Conservation (phyloP, 2,329 filamentous ascomycete species). For the Microascus cirrosus region DNA sequence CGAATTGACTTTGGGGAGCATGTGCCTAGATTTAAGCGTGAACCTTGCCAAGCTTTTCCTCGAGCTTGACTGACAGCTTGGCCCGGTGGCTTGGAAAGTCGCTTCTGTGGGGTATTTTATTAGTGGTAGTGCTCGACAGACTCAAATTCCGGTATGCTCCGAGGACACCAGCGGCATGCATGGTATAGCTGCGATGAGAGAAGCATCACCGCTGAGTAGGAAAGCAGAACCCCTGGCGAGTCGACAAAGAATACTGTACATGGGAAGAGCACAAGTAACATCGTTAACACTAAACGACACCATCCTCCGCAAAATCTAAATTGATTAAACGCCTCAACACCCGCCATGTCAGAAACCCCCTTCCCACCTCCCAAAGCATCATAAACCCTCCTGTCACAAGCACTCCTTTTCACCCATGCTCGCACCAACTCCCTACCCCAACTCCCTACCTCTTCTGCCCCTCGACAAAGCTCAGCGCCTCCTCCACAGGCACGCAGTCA, state of each 20-base stretch:
- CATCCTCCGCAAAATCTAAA: background rate
- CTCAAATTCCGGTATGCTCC: too few relatives aligned
- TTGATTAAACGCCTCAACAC: background rate
- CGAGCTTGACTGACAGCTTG: too few relatives aligned
- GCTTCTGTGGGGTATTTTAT: too few relatives aligned
- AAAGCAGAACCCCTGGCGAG: background rate
- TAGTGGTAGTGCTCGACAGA: too few relatives aligned
- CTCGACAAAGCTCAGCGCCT: conserved; percentile 89
- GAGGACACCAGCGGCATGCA: too few relatives aligned
- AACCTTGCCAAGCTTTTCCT: too few relatives aligned
- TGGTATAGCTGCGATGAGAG: too few relatives aligned
- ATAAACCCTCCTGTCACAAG: background rate
- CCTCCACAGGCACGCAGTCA: conserved; percentile 76
- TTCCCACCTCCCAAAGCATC: too few relatives aligned
- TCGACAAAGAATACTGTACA: background rate
- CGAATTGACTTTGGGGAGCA: too few relatives aligned
- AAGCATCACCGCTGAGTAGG: background rate
- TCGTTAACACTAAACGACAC: background rate
- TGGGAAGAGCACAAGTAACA: background rate
- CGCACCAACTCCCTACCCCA: background rate
- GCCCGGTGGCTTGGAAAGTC: too few relatives aligned
- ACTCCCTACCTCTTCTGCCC: conserved; percentile 41
- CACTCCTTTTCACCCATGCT: background rate
- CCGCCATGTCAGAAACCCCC: background rate
- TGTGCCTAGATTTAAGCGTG: too few relatives aligned